A percentile compares a stretch with the other conserved stretches of the same genome.
These are phyloP conservation scores for Pichia scutulata DNA, from an alignment of 805 yeast species.

Conservation along the genomic window DNA sequence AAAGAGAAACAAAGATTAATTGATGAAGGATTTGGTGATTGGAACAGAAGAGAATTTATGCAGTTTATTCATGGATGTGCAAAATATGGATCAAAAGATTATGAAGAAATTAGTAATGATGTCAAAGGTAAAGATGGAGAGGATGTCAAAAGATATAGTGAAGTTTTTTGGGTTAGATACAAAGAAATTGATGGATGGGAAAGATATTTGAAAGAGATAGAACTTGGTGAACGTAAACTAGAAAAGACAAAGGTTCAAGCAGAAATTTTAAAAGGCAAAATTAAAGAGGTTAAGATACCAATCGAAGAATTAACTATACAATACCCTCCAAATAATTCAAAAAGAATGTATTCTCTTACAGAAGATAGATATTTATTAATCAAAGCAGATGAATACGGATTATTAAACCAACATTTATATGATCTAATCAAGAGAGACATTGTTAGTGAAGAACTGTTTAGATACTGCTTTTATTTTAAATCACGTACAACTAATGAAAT, in stretches of 20 bases:
- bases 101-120: constrained; percentile 42
- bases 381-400: constrained; percentile 58
- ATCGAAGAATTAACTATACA: constrained; percentile 55
- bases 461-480: constrained; percentile 65
- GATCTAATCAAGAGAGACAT: constrained; percentile 65
- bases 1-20: constrained; percentile 44
- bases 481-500: constrained; percentile 69
- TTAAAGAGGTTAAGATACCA: constrained; percentile 50
- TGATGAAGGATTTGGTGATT: constrained; percentile 51
- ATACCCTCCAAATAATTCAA: constrained; percentile 80
- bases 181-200: constrained; percentile 61
- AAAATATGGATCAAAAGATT: constrained; percentile 51
- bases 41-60: constrained; percentile 73
- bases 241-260: constrained; percentile 50
- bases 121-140: constrained; percentile 49
- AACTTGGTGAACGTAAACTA: constrained; percentile 61
- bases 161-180: constrained; percentile 57
- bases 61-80: constrained; percentile 65
- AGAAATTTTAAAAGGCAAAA: constrained; percentile 43
- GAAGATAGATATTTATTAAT: constrained; percentile 65
- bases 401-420: constrained; percentile 48
- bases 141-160: constrained; percentile 53
- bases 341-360: constrained; percentile 56
- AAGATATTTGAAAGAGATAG: constrained; percentile 64
- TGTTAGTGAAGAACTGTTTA: constrained; percentile 48